Percentiles rank a stretch among this genome's conserved stretches.
Conservation (phyloP, 768 basidiomycete species). For the Hydnomerulius pinastri region DNA sequence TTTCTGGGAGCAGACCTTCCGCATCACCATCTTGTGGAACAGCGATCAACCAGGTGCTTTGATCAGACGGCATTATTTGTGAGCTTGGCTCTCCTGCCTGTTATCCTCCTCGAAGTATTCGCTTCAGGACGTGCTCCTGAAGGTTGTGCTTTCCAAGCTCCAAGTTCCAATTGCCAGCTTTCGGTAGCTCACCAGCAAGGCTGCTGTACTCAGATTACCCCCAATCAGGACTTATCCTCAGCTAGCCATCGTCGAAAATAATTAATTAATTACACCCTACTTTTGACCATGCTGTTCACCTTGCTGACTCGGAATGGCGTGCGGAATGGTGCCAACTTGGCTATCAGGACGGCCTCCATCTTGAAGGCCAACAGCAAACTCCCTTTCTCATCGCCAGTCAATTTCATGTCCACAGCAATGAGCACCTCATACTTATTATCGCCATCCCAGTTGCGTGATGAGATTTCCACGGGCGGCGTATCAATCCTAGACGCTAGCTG, state of each 20-base stretch:
- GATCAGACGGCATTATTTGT: conserved; percentile 94
- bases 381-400: conserved; percentile 9
- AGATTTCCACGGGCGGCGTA: conserved; percentile 31
- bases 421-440: conserved; percentile 52
- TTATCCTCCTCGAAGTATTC: conserved; percentile 7
- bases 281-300: conserved; percentile 7
- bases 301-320: conserved; percentile 6
- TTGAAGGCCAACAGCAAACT: conserved; percentile 4
- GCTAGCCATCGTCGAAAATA: conserved; percentile 4
- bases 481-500: conserved; percentile 77
- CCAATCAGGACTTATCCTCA: conserved; percentile 14
- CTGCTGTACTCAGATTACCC: neutral
- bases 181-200: too few species aligned
- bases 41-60: conserved; percentile 91
- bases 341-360: conserved; percentile 3
- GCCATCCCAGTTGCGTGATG: conserved; percentile 48
- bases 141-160: neutral
- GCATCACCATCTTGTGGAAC: conserved; percentile 87
- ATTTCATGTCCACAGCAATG: conserved; percentile 40
- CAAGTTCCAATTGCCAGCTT: too few species aligned
- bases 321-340: neutral
- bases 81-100: conserved; percentile 4
- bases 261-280: conserved; percentile 15
- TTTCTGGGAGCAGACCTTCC: conserved; percentile 68
- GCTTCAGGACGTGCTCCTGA: neutral